Evolutionary conservation across 2,329 filamentous ascomycete species (phyloP).

Genomic region (Raffaelea arxii): DNA sequence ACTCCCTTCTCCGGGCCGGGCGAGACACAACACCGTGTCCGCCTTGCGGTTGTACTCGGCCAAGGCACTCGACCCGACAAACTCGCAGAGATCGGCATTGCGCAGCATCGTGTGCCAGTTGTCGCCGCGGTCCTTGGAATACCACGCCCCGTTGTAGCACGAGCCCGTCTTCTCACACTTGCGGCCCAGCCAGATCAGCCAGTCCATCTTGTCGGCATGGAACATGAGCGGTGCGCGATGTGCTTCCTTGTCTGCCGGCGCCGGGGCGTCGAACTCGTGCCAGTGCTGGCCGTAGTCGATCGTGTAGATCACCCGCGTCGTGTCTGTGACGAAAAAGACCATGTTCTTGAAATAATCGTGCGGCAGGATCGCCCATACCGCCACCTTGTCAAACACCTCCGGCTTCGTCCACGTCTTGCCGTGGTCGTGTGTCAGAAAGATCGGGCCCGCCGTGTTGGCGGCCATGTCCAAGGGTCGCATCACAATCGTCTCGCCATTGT

Average conservation of each 20-base stretch:
- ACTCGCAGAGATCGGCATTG: constrained; percentile 75
- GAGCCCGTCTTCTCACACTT: constrained; percentile 49
- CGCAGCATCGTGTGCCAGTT: constrained; percentile 67
- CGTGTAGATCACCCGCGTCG: constrained; percentile 64
- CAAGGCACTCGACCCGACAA: constrained; percentile 58
- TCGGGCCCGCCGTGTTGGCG: constrained; percentile 45
- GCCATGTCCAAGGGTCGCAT: constrained; percentile 34
- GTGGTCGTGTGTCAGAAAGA: constrained; percentile 74
- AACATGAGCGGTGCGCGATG: constrained; percentile 53
- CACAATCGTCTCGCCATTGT: constrained; percentile 61
- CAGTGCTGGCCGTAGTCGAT: constrained; percentile 68
- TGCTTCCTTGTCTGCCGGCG: constrained; percentile 29
- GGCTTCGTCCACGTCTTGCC: constrained; percentile 71
- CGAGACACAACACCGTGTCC: constrained; percentile 52
- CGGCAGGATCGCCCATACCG: constrained; percentile 61
- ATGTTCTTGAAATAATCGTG: constrained; percentile 76
- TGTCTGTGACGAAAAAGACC: constrained; percentile 73
- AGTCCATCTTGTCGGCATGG: constrained; percentile 77
- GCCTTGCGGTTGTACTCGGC: constrained; percentile 39
- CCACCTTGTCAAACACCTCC: constrained; percentile 56
- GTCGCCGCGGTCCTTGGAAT: constrained; percentile 70
- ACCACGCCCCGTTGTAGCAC: constrained; percentile 66
- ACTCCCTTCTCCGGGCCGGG: constrained; percentile 54
- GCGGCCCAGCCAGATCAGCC: constrained; percentile 82
- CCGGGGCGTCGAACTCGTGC: constrained; percentile 62